Conservation (phyloP, 495 filamentous ascomycete genomes). For the Trichoderma gamsii region DNA sequence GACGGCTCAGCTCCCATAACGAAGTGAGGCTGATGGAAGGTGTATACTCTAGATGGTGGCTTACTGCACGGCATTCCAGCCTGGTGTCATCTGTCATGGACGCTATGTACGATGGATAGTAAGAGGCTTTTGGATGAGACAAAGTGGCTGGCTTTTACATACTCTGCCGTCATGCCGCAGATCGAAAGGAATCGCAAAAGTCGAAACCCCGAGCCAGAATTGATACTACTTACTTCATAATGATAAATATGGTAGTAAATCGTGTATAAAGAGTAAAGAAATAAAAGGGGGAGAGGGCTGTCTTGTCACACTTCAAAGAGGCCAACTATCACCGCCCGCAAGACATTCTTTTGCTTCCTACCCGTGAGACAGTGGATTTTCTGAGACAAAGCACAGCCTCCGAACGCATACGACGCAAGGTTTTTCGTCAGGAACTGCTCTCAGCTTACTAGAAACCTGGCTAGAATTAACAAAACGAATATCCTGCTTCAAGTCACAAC, state of each 20-base stretch:
- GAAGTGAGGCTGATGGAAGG: neutral
- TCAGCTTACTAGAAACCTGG: no score
- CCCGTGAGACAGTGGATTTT: neutral
- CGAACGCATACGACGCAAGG: neutral
- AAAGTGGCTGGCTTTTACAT: neutral
- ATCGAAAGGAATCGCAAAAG: neutral
- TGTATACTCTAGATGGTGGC: neutral
- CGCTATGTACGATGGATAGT: no score
- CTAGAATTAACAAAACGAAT: no score
- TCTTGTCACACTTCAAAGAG: neutral
- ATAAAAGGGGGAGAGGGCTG: neutral
- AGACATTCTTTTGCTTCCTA: neutral
- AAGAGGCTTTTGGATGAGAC: neutral
- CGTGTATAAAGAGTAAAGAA: neutral
- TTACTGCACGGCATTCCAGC: neutral
- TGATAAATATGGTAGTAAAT: no score
- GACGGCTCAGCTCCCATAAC: neutral
- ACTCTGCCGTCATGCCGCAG: neutral
- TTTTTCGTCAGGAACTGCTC: neutral
- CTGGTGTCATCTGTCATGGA: neutral
- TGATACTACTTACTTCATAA: neutral
- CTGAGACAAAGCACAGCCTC: neutral
- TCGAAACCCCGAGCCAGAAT: neutral
- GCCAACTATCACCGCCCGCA: no score
- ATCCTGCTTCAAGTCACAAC: no score